phyloP scores from a whole-genome alignment of 1,139 yeast genomes.

The Scheffersomyces titani region DNA sequence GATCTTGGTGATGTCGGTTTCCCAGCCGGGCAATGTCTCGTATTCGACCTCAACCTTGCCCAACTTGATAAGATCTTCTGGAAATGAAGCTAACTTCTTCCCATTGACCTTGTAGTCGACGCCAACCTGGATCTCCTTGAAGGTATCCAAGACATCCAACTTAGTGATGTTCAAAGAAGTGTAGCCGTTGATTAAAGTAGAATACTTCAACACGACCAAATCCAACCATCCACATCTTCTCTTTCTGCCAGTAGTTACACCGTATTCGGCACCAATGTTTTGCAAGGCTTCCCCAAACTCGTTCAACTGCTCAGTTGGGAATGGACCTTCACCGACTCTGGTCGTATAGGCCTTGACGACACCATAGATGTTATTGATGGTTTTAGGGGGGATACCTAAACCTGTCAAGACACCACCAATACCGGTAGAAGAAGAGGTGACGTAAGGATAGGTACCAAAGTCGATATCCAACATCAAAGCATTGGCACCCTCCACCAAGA shows the following conservation, averaged over 20 bases:
- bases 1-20: slow-evolving; percentile 74
- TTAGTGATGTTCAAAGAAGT: slow-evolving; percentile 93
- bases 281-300: slow-evolving; percentile 85
- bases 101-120: slow-evolving; percentile 81
- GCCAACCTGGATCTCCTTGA: slow-evolving; percentile 85
- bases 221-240: slow-evolving; percentile 99
- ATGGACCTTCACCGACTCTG: slow-evolving; percentile 99
- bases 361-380: slow-evolving; percentile 81
- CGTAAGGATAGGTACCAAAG: slow-evolving; percentile 98
- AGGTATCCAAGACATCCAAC: slow-evolving; percentile 88
- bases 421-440: slow-evolving; percentile 93
- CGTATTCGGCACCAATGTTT: slow-evolving; percentile 90
- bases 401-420: slow-evolving; percentile 99
- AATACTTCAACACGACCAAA: slow-evolving; percentile 89
- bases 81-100: slow-evolving; percentile 73
- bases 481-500: slow-evolving; percentile 96
- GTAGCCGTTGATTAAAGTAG: slow-evolving; percentile 90
- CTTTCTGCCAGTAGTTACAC: slow-evolving; percentile 99
- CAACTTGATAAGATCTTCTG: slow-evolving; percentile 81
- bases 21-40: slow-evolving; percentile 93
- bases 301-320: slow-evolving; percentile 97
- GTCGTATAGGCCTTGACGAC: slow-evolving; percentile 98
- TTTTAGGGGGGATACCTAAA: slow-evolving; percentile 87
- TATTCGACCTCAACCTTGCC: slow-evolving; percentile 91
- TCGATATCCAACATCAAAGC: slow-evolving; percentile 97